Evolutionary conservation across 257 asterid genomes (phyloP), one percentile per base, ranked within the genome.

Genomic region (Nicotiana paniculata): DNA sequence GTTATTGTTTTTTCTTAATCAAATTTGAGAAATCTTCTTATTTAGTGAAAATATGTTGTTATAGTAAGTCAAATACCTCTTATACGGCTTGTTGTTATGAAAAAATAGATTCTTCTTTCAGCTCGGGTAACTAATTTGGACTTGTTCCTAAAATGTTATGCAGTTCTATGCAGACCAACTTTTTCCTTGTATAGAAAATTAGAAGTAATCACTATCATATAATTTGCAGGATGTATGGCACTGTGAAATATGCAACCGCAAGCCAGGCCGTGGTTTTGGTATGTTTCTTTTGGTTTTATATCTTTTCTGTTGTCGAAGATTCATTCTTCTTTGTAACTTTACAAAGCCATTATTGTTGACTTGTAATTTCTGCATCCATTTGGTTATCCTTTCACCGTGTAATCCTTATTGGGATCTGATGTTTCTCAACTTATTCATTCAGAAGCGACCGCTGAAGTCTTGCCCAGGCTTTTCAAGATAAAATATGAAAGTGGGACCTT

Each of bases 211-310:
- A 24, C 28, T 48, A 48, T 48, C 51, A 37, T 74, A 3, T 48
- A 62, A 55, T 61, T 51, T 90, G 91, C 89, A 96, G 99, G 99
- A 94, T 86, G 94, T 92, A 80, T 96, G 99, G 99, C 99, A 96
- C 68, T 96, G 99, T 76, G 98, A 94, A 85, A 96, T 96, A 82
- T 96, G 99, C 94, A 96, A 90, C 79, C 92, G 97, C 81, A 96
- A 90, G 90, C 99, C 99, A 61, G 98, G 99, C 46, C 98, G 98
- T 83, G 99, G 99, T 86, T 96, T 94, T 83, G 99, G 99, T 96
- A 90, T n/a, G 91, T 74, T 53, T 53, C 82, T 39, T 24, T 67
- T 61, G 48, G 72, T 43, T 59, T 77, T 9, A 43, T 43, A 43
- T 43, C 12, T 43, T 9, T 43, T 43, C 51, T 43, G 11, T 43